Evolutionary conservation across 768 basidiomycete species (phyloP), one percentile per base, ranked within the genome.

Genomic region (Tulasnella sp.): DNA sequence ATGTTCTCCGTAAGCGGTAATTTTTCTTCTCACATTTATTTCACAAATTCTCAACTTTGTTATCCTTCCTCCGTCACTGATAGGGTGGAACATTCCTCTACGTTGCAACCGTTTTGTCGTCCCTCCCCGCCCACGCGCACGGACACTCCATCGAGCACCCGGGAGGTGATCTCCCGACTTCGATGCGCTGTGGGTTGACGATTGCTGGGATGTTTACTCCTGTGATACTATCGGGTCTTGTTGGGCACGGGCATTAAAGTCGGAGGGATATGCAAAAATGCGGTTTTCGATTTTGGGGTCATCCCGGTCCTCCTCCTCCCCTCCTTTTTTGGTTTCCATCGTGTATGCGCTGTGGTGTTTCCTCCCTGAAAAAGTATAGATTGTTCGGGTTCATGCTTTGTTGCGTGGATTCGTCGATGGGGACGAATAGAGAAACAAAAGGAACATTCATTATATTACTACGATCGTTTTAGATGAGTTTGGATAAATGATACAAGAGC

Each of bases 11-110:
- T 96, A 80, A 80, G 90, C 84, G 29, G n/a, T 22, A 5, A 25
- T 14, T 31, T 31, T 6, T 31, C 29, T 45, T 36, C 45, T 38
- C 64, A 25, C 73, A 34, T 9, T 71, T 34, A 40, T 39, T 6
- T 9, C 45, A 19, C 76, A 64, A 12, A 11, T 64, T 72, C 80
- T 79, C 70, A 36, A 22, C 2, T 64, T 36, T 34, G 71, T 64
- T 64, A 76, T 29, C 77, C 7, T 38, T 29, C n/a, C n/a, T n/a
- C n/a, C n/a, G n/a, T n/a, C n/a, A n/a, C n/a, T n/a, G n/a, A 39
- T 39, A 96, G 93, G 96, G 93, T 67, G 96, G 96, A 11, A 95
- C 94, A 3, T 97, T 97, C 84, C 85, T 98, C 49, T 97, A 97
- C 81, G 96, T 98, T 11, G 94, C 96, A 0, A 95, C 95, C 0